Evolutionary conservation across 768 basidiomycete species (phyloP).

Genomic region (Tricholoma sp.): DNA sequence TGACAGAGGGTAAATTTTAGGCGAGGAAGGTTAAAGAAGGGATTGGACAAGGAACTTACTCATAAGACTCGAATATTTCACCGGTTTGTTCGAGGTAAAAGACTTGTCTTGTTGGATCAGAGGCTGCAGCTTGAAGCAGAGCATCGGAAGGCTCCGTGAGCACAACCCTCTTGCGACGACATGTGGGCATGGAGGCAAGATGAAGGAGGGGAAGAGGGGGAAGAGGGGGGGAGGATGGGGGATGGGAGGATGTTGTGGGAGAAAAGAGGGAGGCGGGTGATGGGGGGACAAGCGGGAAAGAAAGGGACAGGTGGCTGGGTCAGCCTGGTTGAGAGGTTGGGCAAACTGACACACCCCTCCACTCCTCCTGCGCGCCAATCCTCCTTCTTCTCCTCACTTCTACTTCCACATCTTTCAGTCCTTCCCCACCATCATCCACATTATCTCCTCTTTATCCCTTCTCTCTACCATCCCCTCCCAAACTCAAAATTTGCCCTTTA

Average conservation of each 20-base stretch:
- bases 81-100: conserved; percentile 93
- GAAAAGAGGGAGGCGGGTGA: conserved; percentile 37
- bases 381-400: conserved; percentile 2
- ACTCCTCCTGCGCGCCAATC: conserved; percentile 18
- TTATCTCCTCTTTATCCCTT: not conserved
- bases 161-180: conserved; percentile 85
- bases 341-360: conserved; percentile 29
- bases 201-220: conserved; percentile 11
- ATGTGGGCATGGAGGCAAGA: conserved; percentile 64
- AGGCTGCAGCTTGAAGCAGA: conserved; percentile 59
- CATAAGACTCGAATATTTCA: conserved; percentile 95
- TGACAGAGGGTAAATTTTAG: conserved; percentile 14
- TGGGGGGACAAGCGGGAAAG: conserved; percentile 52
- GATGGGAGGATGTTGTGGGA: conserved; percentile 19
- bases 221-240: conserved; percentile 13
- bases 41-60: conserved; percentile 53
- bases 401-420: conserved; percentile 8
- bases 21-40: conserved; percentile 20
- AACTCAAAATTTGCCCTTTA: not conserved
- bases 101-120: conserved; percentile 69
- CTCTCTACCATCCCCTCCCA: not conserved
- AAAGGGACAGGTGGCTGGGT: conserved; percentile 52
- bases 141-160: conserved; percentile 75
- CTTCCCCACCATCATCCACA: no score
- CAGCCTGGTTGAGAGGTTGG: conserved; percentile 32